These are phyloP conservation scores for Epichloe scottii DNA, from an alignment of 2,329 filamentous ascomycete genomes.

Conservation along the genomic window DNA sequence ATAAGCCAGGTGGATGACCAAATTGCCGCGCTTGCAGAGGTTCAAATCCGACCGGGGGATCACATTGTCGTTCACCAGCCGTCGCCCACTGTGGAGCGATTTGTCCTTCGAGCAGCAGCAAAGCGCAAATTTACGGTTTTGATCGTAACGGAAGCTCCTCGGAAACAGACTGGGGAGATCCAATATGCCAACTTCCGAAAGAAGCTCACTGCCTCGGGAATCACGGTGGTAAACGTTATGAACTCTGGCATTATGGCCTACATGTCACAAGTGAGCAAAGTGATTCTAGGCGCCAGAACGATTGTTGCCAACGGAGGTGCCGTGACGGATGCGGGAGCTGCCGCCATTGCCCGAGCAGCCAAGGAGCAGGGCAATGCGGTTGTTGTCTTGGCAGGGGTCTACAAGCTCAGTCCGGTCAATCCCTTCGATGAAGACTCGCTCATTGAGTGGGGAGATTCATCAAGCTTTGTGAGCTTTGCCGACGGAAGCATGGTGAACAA, in stretches of 20 bases:
- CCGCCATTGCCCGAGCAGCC: constrained; percentile 72
- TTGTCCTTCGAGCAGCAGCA: constrained; percentile 73
- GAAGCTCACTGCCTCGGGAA: constrained; percentile 63
- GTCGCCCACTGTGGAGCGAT: constrained; percentile 76
- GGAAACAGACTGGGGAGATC: constrained; percentile 22
- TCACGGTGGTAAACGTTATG: constrained; percentile 71
- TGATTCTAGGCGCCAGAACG: constrained; percentile 77
- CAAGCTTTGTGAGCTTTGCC: constrained; percentile 62
- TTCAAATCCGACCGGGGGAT: constrained; percentile 88
- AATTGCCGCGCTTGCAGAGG: constrained; percentile 76
- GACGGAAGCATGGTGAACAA: constrained; percentile 69
- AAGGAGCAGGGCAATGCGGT: constrained; percentile 73
- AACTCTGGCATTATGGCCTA: constrained; percentile 83
- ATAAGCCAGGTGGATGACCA: constrained; percentile 87
- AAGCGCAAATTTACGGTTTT: constrained; percentile 90
- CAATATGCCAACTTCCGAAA: constrained; percentile 53
- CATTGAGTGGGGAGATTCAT: constrained; percentile 77
- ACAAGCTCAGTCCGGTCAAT: constrained; percentile 85
- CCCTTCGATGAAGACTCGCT: constrained; percentile 71
- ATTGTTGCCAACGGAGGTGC: constrained; percentile 83
- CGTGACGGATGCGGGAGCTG: constrained; percentile 72
- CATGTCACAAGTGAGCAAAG: constrained; percentile 92
- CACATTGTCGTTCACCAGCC: constrained; percentile 83
- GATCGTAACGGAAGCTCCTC: constrained; percentile 54
- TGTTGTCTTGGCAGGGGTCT: constrained; percentile 79